These are phyloP conservation scores for Jamesozyma piceae DNA, from an alignment of 805 yeast genomes.

Conservation along the genomic window DNA sequence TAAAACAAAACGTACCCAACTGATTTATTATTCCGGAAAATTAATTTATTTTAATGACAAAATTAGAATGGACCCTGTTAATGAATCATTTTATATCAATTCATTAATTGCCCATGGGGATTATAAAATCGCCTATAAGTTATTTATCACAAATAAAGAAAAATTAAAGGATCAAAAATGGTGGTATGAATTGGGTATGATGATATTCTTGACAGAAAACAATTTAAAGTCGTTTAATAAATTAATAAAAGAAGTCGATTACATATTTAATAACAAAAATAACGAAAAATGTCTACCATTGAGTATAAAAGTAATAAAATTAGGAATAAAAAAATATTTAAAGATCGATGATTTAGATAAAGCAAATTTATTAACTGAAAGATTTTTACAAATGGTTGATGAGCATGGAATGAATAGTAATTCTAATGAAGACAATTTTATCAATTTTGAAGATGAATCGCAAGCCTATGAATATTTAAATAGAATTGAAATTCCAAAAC, in stretches of 20 bases:
- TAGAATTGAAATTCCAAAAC: slow-evolving; percentile 20
- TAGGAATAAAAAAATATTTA: slow-evolving; percentile 31
- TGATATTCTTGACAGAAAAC: slow-evolving; percentile 31
- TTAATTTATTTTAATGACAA: slow-evolving; percentile 35
- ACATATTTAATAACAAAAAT: slow-evolving; percentile 14
- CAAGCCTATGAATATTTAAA: slow-evolving; percentile 27
- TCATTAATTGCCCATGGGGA: slow-evolving; percentile 32
- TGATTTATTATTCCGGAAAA: slow-evolving; percentile 35
- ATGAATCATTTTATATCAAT: slow-evolving; percentile 42
- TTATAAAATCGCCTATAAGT: slow-evolving; percentile 30
- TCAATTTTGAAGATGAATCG: slow-evolving; percentile 20
- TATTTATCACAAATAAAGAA: slow-evolving; percentile 31
- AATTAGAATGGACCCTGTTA: slow-evolving; percentile 39
- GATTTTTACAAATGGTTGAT: slow-evolving; percentile 21
- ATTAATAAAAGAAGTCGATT: slow-evolving; percentile 24
- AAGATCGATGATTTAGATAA: slow-evolving; percentile 15
- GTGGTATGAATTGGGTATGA: slow-evolving; percentile 46
- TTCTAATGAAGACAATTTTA: background rate
- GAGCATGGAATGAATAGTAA: slow-evolving; percentile 13
- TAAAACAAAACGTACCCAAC: slow-evolving; percentile 26
- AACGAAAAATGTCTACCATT: slow-evolving; percentile 28
- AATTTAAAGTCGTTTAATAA: slow-evolving; percentile 32
- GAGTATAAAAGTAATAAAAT: slow-evolving; percentile 31
- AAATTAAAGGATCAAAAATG: slow-evolving; percentile 39
- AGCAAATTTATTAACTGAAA: slow-evolving; percentile 30